These are phyloP conservation scores for Staphylotrichum longicolle DNA, from an alignment of 495 filamentous ascomycete genomes.

Conservation along the genomic window DNA sequence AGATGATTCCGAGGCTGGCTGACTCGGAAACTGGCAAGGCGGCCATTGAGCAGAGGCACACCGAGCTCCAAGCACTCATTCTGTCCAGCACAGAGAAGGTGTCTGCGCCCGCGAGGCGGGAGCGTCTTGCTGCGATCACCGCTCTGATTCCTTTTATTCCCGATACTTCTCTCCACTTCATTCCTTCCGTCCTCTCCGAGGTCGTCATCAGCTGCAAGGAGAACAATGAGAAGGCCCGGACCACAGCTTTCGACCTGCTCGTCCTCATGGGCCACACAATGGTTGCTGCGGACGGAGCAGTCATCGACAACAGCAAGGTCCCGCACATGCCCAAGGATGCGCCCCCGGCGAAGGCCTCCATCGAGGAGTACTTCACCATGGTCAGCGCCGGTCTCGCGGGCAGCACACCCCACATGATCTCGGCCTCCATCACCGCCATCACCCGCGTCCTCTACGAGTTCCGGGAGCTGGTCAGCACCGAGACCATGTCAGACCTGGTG, in stretches of 20 bases:
- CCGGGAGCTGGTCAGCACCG: slow-evolving; percentile 53
- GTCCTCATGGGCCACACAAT: slow-evolving; percentile 85
- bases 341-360: slow-evolving; percentile 67
- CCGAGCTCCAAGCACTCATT: slow-evolving; percentile 75
- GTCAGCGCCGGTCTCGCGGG: slow-evolving; percentile 92
- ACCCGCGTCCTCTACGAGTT: slow-evolving; percentile 91
- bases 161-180: slow-evolving; percentile 76
- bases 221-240: slow-evolving; percentile 89
- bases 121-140: slow-evolving; percentile 79
- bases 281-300: slow-evolving; percentile 60
- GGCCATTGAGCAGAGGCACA: slow-evolving; percentile 68
- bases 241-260: slow-evolving; percentile 83
- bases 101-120: slow-evolving; percentile 75
- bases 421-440: slow-evolving; percentile 86
- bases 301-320: slow-evolving; percentile 79
- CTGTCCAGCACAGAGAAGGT: slow-evolving; percentile 75
- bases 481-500: slow-evolving; percentile 71
- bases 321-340: slow-evolving; percentile 78
- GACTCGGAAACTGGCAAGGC: slow-evolving; percentile 68
- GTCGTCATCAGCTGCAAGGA: slow-evolving; percentile 95
- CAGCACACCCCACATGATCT: slow-evolving; percentile 90
- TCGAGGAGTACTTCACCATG: slow-evolving; percentile 98
- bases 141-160: slow-evolving; percentile 76
- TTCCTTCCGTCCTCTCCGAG: slow-evolving; percentile 85
- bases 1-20: slow-evolving; percentile 85